Conservation (phyloP, 306 rosid species). For the Trifolium dubium region DNA sequence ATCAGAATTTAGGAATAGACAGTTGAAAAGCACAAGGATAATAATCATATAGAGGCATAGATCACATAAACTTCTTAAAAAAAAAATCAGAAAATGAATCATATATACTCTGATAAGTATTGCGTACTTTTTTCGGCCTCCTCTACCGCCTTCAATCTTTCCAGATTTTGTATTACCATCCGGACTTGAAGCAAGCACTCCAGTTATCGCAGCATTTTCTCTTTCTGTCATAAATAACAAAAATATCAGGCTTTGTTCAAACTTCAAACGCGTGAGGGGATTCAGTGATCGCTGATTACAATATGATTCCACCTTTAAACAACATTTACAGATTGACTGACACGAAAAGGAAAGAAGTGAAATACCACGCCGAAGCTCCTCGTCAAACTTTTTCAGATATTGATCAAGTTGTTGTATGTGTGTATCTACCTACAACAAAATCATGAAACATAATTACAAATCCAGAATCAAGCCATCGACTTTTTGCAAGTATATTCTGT, state of each 20-base stretch:
- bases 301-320: not conserved
- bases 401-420: constrained; percentile 96
- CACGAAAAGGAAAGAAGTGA: constrained; percentile 32
- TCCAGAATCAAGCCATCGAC: constrained; percentile 17
- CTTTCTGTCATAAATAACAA: constrained; percentile 59
- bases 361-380: constrained; percentile 84
- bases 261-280: constrained; percentile 19
- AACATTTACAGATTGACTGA: constrained; percentile 19
- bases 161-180: constrained; percentile 68
- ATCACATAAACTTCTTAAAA: no score
- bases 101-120: constrained; percentile 1
- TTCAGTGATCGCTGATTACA: not conserved
- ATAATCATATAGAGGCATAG: constrained; percentile 9
- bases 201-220: constrained; percentile 58
- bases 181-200: constrained; percentile 60
- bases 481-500: constrained; percentile 3
- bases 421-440: constrained; percentile 78
- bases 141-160: constrained; percentile 75
- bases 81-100: constrained; percentile 30
- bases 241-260: constrained; percentile 8
- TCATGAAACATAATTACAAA: constrained; percentile 34
- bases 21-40: constrained; percentile 17
- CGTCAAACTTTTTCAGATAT: constrained; percentile 84
- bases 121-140: constrained; percentile 83
- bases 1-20: constrained; percentile 9